phyloP scores from a whole-genome alignment of 1,284 basidiomycete genomes.

The Cerrena zonata region DNA sequence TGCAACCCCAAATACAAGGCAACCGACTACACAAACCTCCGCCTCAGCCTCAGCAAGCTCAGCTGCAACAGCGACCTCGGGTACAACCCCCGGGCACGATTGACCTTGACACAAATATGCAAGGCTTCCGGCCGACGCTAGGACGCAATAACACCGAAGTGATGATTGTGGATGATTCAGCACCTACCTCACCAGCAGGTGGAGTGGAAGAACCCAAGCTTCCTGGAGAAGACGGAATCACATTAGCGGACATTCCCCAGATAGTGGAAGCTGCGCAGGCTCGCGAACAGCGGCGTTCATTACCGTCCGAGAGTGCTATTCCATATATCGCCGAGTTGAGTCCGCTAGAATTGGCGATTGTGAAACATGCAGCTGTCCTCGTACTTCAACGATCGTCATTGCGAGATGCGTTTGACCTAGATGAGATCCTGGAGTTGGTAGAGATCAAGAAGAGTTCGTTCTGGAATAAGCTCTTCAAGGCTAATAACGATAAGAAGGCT shows the following conservation, averaged over 20 bases:
- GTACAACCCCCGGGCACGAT: slow-evolving; percentile 34
- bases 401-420: slow-evolving; percentile 79
- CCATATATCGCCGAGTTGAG: slow-evolving; percentile 83
- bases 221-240: slow-evolving; percentile 75
- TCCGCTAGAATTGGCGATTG: slow-evolving; percentile 80
- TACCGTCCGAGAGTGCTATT: slow-evolving; percentile 69
- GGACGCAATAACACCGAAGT: slow-evolving; percentile 82
- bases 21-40: slow-evolving; percentile 14
- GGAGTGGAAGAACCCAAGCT: slow-evolving; percentile 28
- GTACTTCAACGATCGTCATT: slow-evolving; percentile 74
- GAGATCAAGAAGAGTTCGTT: slow-evolving; percentile 91
- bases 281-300: slow-evolving; percentile 74
- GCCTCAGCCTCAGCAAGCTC: slow-evolving; percentile 27
- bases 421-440: slow-evolving; percentile 90
- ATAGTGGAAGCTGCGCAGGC: slow-evolving; percentile 88
- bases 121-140: slow-evolving; percentile 67
- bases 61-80: slow-evolving; percentile 34
- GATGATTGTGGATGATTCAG: slow-evolving; percentile 82
- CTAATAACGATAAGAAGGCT: slow-evolving; percentile 79
- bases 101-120: slow-evolving; percentile 36
- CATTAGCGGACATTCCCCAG: slow-evolving; percentile 94
- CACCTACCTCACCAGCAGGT: slow-evolving; percentile 61
- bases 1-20: slow-evolving; percentile 11
- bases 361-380: slow-evolving; percentile 88
- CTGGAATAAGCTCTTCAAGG: slow-evolving; percentile 96